Base-by-base conservation (phyloP, 1,284 basidiomycete species). In the Rhodotorula sp. region DNA sequence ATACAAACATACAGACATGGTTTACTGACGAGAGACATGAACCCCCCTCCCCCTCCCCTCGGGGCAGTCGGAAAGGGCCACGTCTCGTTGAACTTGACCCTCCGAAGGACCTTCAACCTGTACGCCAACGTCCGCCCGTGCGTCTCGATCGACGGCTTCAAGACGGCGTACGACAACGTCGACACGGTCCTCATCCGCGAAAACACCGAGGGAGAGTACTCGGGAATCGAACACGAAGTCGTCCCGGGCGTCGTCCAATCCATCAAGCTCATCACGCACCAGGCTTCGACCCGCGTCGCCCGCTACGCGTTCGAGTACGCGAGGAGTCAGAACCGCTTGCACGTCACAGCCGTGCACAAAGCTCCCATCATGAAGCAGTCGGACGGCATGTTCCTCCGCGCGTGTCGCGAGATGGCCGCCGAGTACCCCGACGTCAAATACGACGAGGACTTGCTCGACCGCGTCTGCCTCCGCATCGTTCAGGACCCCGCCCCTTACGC, bases 291-390 rank as follows among this genome's bases (percentile, higher is more conserved):
- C 83, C 93, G 96, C 70, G 95, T 99, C 67, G 95, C 96, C 60
- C 89, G 94, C 69, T 99, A 99, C 82, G 96, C 96, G 22, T 99
- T 99, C 88, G 88, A 98, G 83, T 97, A 98, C 80, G 96, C 96
- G 48, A 87, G 90, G 79, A 86, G 90, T 72, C 89, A 88, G 79
- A 91, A 91, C 77, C 86, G 96, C 75, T 89, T 89, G 82, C 89
- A 92, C 78, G 96, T 99, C 73, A 99, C 95, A 46, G 96, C 96
- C 58, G 96, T 99, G 54, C 96, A 99, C 86, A 99, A 99, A 85
- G 96, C 96, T 54, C 97, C 96, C 81, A 98, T 99, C 84, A 99
- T 99, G 93, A 97, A 97, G 88, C 93, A 98, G 91, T 98, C 95
- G 33, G 96, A 99, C 82, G 96, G 96, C 77, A 97, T 99, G 94